Evolutionary conservation across 164 flowering plant species (phyloP), one percentile per base, ranked within the genome.

Genomic region (Macadamia integrifolia): DNA sequence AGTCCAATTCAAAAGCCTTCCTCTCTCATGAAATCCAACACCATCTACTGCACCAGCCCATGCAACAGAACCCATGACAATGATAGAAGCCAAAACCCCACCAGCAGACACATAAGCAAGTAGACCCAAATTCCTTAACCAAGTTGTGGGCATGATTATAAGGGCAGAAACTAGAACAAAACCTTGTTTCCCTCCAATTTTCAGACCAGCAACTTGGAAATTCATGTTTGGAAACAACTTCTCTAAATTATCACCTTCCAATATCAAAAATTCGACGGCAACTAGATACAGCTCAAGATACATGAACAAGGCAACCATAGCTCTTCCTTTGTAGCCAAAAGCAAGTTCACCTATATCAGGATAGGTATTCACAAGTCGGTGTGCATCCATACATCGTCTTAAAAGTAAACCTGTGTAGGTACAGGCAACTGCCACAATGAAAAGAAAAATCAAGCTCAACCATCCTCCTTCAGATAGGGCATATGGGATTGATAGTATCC

Each of bases 401-500:
- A 87, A 80, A 3, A 89, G 72, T 59, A 89, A 53, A 12, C 84
- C 86, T 0, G 90, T 68, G 81, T 82, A 89, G 72, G 80, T 85
- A 9, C 82, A 61, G 14, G 67, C 43, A 0, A 14, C 5, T 0
- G 95, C 89, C 3, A 85, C 72, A 1, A 70, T 17, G 46, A 86
- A 76, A 0, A 89, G 79, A 6, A 84, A 75, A 17, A 69, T 46
- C 58, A 89, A 67, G 74, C 90, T 89, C 52, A 85, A 40, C 95
- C 95, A 89, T 17, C 95, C 95, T 72, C 95, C 95, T 30, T 82
- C 73, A 9, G 95, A 65, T 31, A 87, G 68, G 40, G 95, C 94
- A 69, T 79, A 87, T 32, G 91, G 87, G 8, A 78, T 60, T 43
- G 94, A 86, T 6, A 89, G 68, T 52, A 89, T 82, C 49, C 92